Conservation (phyloP, 495 filamentous ascomycete genomes). For the Aspergillus bridgeri region DNA sequence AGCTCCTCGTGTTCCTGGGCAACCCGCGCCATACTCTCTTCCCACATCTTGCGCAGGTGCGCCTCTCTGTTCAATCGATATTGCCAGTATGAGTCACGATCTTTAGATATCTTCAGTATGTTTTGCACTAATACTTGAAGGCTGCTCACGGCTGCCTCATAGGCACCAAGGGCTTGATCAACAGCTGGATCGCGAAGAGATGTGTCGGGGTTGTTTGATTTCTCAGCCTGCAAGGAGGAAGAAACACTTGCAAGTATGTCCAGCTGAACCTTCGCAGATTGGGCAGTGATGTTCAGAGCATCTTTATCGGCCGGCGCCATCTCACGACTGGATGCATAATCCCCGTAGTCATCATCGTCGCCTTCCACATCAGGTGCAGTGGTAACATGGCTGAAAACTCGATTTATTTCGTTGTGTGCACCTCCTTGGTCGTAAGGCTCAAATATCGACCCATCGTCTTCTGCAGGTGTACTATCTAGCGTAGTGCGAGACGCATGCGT, state of each 20-base stretch:
- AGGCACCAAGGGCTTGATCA: conserved; percentile 76
- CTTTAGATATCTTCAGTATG: conserved; percentile 83
- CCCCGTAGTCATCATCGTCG: conserved; percentile 82
- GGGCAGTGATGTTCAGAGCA: conserved; percentile 90
- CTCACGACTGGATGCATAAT: conserved; percentile 78
- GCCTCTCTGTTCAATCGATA: conserved; percentile 87
- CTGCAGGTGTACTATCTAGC: conserved; percentile 39
- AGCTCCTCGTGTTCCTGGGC: conserved; percentile 90
- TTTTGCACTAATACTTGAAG: conserved; percentile 84
- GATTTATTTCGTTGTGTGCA: conserved; percentile 48
- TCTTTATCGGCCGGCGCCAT: conserved; percentile 72
- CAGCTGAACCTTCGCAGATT: conserved; percentile 88
- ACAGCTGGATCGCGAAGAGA: conserved; percentile 71
- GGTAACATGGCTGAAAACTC: conserved; percentile 44
- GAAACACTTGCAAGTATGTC: conserved; percentile 84
- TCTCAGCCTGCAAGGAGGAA: conserved; percentile 72
- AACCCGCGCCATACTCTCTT: conserved; percentile 95
- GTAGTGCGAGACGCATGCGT: conserved; percentile 50
- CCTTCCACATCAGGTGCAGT: conserved; percentile 50
- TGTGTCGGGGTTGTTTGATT: conserved; percentile 61
- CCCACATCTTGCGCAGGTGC: conserved; percentile 89
- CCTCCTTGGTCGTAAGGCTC: conserved; percentile 58
- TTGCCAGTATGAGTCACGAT: conserved; percentile 96
- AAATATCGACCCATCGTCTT: conserved; percentile 55
- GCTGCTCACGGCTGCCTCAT: conserved; percentile 83